Conservation (phyloP, 139 green algal species). For the Tetradesmus obliquus region DNA sequence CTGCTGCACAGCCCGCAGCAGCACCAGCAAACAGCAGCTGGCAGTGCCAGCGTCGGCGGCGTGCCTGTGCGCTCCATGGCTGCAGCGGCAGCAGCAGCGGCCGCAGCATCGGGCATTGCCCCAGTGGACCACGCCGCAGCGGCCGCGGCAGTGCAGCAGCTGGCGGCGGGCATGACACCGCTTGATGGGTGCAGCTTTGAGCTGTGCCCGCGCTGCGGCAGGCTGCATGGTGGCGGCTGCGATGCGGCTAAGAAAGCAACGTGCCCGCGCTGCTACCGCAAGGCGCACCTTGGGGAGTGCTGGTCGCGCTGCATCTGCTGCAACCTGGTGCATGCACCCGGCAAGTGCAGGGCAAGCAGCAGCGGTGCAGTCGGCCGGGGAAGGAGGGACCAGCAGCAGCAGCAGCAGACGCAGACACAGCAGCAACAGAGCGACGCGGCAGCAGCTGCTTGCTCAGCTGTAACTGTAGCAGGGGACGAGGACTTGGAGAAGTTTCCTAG, state of each 20-base stretch:
- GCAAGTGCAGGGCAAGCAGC: constrained; percentile 10
- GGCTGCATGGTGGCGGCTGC: not conserved
- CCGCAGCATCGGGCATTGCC: not conserved
- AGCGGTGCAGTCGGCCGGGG: not conserved
- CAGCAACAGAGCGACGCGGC: not conserved
- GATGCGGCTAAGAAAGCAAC: not conserved
- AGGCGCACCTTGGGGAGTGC: constrained; percentile 2
- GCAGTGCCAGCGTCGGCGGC: not conserved
- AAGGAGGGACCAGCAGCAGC: not conserved
- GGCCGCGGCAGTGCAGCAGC: not conserved
- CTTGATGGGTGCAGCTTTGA: not conserved
- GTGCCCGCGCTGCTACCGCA: not conserved
- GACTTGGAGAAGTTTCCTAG: not conserved
- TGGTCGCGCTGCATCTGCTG: constrained; percentile 15
- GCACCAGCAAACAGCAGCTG: not conserved
- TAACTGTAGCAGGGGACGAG: not conserved
- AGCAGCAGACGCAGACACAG: not conserved
- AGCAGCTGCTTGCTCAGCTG: not conserved
- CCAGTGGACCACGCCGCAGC: not conserved
- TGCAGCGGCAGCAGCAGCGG: not conserved
- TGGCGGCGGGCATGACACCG: not conserved
- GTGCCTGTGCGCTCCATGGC: not conserved
- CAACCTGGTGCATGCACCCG: constrained; percentile 20
- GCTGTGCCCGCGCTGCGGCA: not conserved
- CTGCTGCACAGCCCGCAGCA: not conserved